Evolutionary conservation across 1,139 yeast species (phyloP).

Genomic region (Blastobotrys serpentis): DNA sequence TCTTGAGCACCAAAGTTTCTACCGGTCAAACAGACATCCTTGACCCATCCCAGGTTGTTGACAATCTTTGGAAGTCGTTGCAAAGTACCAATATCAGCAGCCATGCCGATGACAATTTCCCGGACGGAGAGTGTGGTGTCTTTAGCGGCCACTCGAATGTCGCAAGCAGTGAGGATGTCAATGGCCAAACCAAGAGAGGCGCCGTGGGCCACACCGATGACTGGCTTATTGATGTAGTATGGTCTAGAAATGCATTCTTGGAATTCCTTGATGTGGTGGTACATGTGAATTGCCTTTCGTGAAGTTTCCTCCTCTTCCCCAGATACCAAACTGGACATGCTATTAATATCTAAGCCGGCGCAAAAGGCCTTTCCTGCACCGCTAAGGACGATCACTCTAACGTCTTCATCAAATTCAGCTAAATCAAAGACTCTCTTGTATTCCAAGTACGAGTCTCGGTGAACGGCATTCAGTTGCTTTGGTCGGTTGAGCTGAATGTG

Average conservation of each 20-base stretch:
- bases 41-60: conserved; percentile 58
- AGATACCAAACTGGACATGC: conserved; percentile 19
- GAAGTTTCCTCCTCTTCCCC: conserved; percentile 24
- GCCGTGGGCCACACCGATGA: conserved; percentile 49
- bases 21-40: conserved; percentile 66
- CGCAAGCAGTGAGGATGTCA: conserved; percentile 60
- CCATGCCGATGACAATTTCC: conserved; percentile 71
- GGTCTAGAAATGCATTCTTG: conserved; percentile 51
- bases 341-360: conserved; percentile 60
- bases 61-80: conserved; percentile 63
- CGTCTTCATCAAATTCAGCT: conserved; percentile 48
- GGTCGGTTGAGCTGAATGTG: conserved; percentile 69
- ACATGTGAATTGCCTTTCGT: conserved; percentile 38
- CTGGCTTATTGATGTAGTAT: conserved; percentile 40
- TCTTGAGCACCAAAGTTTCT: conserved; percentile 55
- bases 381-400: conserved; percentile 58
- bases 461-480: conserved; percentile 57
- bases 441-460: conserved; percentile 54
- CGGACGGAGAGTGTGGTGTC: conserved; percentile 60
- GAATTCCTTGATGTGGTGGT: conserved; percentile 47
- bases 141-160: conserved; percentile 57
- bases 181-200: conserved; percentile 60
- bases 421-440: conserved; percentile 50
- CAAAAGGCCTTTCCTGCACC: conserved; percentile 59
- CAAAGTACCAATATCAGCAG: conserved; percentile 78